Base-by-base conservation (phyloP, 306 rosid species). In the Trichosanthes cucumerina region DNA sequence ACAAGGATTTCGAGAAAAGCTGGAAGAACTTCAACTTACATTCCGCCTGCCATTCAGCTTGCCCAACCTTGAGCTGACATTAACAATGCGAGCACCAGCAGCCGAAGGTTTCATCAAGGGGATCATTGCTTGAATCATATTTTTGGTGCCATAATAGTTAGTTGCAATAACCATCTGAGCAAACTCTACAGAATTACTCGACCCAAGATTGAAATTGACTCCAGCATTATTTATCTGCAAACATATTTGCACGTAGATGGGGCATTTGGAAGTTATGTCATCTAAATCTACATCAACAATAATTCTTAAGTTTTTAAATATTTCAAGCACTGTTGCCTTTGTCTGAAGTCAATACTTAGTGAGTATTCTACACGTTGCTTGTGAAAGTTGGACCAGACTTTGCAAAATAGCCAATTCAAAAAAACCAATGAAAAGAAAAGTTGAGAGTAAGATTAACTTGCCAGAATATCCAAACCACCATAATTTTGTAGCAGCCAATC, bases 381-480 rank as follows among this genome's bases (percentile, higher is more conserved):
- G 44, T 74, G 63, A 74, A 36, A 74, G 39, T 28, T 73, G 78
- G 31, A 66, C 7, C 49, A 36, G 31, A 66, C 50, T 19, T 41
- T 1, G 15, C 63, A 79, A 41, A 68, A 70, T 44, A 18, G 39
- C 1, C 59, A 26, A 16, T 26, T 70, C 16, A 11, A 43, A 36
- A 36, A 47, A 28, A 9, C 14, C 13, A 31, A 46, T 46, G 4
- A 14, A 16, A 56, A 76, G 82, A 81, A 15, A 39, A 15, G 43
- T 36, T 39, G 26, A 23, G 33, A 38, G 50, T 44, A 60, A 56
- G 13, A 78, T 19, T 34, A 26, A 47, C 88, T 82, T 57, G 86
- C 98, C 90, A 93, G 91, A 80, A 93, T 86, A 85, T 92, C 90
- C 77, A 93, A 73, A 80, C 98, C 98, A 56, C 93, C 94, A 70